A percentile compares a stretch with the other conserved stretches of the same genome.
Conservation (phyloP, 257 asterid species). For the Osmanthus fragrans region DNA sequence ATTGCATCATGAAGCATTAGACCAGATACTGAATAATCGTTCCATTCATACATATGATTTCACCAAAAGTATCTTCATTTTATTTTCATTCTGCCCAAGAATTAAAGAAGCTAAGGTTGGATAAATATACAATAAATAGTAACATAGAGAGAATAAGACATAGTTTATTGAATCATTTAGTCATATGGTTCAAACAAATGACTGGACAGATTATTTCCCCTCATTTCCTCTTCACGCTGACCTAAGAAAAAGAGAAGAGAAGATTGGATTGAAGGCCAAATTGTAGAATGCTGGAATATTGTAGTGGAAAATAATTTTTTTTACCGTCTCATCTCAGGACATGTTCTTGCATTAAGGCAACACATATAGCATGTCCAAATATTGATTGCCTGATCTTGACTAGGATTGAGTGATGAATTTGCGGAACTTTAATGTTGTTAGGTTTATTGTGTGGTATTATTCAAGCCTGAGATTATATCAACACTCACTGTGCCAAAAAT, state of each 20-base stretch:
- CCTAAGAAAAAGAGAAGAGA: not conserved
- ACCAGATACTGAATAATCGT: not conserved
- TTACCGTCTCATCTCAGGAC: too few relatives aligned
- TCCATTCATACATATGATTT: not conserved
- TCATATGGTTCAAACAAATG: not conserved
- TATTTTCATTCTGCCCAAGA: not conserved
- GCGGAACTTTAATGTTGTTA: too few relatives aligned
- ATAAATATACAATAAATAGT: not conserved
- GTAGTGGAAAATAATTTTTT: too few relatives aligned
- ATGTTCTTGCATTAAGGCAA: too few relatives aligned
- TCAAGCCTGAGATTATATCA: too few relatives aligned
- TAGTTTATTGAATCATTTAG: not conserved
- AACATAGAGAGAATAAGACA: not conserved
- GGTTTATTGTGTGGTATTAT: too few relatives aligned
- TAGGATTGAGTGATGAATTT: too few relatives aligned
- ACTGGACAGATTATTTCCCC: not conserved
- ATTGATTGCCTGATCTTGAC: too few relatives aligned
- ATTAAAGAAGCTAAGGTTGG: not conserved
- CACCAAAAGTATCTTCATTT: not conserved
- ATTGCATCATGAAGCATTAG: not conserved
- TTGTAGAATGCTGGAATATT: too few relatives aligned
- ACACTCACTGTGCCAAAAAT: too few relatives aligned
- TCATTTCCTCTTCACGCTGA: not conserved
- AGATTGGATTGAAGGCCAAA: too few relatives aligned
- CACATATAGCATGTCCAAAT: too few relatives aligned